Evolutionary conservation across 2,329 filamentous ascomycete species (phyloP).

Genomic region (Ceratocystis destructans): DNA sequence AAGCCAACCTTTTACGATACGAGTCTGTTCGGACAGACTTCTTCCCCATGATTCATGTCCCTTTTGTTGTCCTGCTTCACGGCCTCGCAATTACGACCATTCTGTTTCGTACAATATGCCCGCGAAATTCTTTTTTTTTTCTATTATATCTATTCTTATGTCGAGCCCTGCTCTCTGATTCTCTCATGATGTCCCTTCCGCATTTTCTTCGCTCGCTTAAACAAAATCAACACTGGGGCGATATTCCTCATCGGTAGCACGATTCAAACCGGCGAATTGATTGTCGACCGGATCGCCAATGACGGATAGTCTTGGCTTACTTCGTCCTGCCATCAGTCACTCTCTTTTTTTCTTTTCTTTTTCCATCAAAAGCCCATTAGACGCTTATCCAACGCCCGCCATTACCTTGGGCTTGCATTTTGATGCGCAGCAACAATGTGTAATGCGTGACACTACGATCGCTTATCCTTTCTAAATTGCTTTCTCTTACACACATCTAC

Average conservation of each 20-base stretch:
- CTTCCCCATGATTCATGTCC: neutral
- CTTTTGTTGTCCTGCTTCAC: neutral
- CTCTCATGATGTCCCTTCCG: neutral
- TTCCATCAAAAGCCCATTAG: neutral
- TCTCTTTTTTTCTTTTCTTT: neutral
- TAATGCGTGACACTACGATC: neutral
- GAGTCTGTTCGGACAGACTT: neutral
- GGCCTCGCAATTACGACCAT: neutral
- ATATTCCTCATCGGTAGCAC: neutral
- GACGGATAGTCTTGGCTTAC: neutral
- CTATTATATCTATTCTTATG: too few species aligned
- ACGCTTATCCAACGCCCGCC: neutral
- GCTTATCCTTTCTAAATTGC: neutral
- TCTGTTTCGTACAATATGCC: neutral
- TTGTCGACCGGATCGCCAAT: too few species aligned
- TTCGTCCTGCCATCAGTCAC: neutral
- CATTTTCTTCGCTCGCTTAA: neutral
- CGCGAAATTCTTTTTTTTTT: neutral
- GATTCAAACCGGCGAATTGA: neutral
- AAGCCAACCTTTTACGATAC: conserved; percentile 33
- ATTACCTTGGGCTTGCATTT: conserved; percentile 11
- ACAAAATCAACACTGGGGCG: neutral
- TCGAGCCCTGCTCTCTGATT: neutral
- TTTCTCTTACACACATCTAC: neutral
- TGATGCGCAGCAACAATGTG: conserved; percentile 10